phyloP scores from a whole-genome alignment of 768 basidiomycete species.

The Rhodotorula taiwanensis region DNA sequence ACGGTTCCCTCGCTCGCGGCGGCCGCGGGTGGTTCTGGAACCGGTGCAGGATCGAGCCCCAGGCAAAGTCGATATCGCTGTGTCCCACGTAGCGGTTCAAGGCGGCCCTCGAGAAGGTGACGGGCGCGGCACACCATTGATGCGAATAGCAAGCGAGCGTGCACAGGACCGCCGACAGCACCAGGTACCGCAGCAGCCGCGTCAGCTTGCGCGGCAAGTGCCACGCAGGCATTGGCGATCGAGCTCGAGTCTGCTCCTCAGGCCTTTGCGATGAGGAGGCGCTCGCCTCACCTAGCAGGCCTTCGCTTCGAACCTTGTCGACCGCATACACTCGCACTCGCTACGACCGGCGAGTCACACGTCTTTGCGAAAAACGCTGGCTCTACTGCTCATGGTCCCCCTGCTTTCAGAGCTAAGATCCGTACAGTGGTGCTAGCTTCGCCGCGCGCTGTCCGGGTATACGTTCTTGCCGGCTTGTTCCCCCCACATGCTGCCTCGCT shows the following conservation, averaged over 20 bases:
- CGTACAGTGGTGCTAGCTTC: no score
- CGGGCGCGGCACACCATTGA: background rate
- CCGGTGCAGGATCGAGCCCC: conserved; percentile 33
- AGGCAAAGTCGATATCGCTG: conserved; percentile 26
- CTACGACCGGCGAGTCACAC: no score
- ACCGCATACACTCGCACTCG: no score
- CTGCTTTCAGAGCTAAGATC: no score
- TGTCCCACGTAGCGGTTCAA: background rate
- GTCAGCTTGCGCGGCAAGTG: conserved; percentile 15
- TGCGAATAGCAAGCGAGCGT: conserved; percentile 14
- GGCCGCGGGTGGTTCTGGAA: conserved; percentile 34
- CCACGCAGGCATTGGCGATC: conserved; percentile 1
- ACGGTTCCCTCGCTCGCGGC: background rate
- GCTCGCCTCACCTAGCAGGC: no score
- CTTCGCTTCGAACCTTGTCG: no score
- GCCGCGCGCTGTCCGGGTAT: no score
- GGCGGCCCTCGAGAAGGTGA: background rate
- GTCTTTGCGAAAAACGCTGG: no score
- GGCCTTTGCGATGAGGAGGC: no score
- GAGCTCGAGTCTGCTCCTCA: background rate
- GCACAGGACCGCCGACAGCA: conserved; percentile 11
- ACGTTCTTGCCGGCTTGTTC: no score
- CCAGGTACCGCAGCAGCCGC: conserved; percentile 7
- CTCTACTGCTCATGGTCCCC: no score
- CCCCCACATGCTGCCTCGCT: no score